Base-by-base conservation (phyloP, 257 asterid species). In the Penstemon newberryi region DNA sequence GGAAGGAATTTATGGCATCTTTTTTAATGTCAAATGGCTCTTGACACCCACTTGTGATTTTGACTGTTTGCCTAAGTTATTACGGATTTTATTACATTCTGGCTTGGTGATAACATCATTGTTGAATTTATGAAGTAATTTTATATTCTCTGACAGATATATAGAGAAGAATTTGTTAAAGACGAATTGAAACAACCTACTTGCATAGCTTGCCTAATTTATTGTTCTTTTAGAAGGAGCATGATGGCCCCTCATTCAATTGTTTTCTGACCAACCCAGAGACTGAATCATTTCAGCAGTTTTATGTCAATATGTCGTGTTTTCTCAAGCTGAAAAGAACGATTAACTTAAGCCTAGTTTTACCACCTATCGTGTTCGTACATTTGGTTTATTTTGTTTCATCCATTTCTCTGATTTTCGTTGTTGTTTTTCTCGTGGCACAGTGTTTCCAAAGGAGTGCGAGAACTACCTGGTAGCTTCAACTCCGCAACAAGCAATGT, bases 401-500 rank as follows among this genome's bases (percentile, higher is more conserved):
- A 8, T 70, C 54, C 25, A 4, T 47, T 67, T 51, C 13, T 55
- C 46, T 69, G 66, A 51, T 53, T 13, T 47, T 5, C 7, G 33
- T 39, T 61, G 33, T 63, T 63, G 7, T 63, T 42, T 33, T 63
- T 60, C 12, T 33, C 49, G 2, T 10, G 60, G 65, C 8, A 64
- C 67, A 91, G 97, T 70, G 83, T 91, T 61, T 69, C 96, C 1
- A 88, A 81, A 80, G 91, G 97, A 73, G 92, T 86, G 72, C 82
- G 85, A 71, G 88, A 75, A 12, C 72, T 88, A 59, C 93, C 96
- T 11, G 95, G 95, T 74, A 91, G 77, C 86, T 88, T 86, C 77
- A 85, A 78, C 67, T 86, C 91, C 0, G 86, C 95, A 42, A 82
- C 92, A 10, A 83, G 95, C 86, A 83, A 40, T 62, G 87, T 86